Evolutionary conservation across 306 rosid species (phyloP), one percentile per base, ranked within the genome.

Genomic region (Casuarina glauca): DNA sequence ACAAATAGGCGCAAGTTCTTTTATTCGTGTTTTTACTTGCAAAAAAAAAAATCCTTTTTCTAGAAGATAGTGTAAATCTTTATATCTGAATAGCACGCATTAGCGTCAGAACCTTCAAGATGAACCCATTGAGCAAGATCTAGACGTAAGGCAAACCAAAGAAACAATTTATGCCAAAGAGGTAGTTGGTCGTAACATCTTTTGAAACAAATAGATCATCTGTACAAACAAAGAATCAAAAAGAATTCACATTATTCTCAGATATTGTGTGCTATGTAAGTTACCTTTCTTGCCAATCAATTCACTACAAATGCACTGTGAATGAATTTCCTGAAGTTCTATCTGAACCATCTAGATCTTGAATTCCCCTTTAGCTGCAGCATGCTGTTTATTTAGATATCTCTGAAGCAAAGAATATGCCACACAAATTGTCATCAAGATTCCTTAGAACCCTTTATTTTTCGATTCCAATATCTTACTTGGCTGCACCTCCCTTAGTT

Each of bases 401-500:
- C 45, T 12, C 19, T 13, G 69, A 62, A 62, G 45, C 45, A 62
- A 63, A 63, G 46, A 63, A 38, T 63, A 38, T 38, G 13, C 69
- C 38, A 4, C 39, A 4, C 39, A 52, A 61, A 61, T 35, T 11
- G 68, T 35, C 1, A 61, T 26, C 15, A 3, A 58, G 7, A 9
- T 61, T 4, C 42, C 42, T 20, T 39, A 43, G 35, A n/a, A n/a
- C 13, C 52, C 50, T 15, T 42, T 42, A 41, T 38, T 38, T 61
- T 20, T 15, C 35, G 10, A 2, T 35, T n/a, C 5, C 45, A n/a
- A 13, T 41, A 16, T 15, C 73, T 58, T 39, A 78, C 60, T 78
- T 78, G 42, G 71, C 36, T 12, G 39, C 41, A 19, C 41, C 63
- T n/a, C 45, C 53, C 82, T 61, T 70, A 26, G 42, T 6, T 67